Base-by-base conservation (phyloP, 2,329 filamentous ascomycete genomes). In the Aaosphaeria pasadenensis region DNA sequence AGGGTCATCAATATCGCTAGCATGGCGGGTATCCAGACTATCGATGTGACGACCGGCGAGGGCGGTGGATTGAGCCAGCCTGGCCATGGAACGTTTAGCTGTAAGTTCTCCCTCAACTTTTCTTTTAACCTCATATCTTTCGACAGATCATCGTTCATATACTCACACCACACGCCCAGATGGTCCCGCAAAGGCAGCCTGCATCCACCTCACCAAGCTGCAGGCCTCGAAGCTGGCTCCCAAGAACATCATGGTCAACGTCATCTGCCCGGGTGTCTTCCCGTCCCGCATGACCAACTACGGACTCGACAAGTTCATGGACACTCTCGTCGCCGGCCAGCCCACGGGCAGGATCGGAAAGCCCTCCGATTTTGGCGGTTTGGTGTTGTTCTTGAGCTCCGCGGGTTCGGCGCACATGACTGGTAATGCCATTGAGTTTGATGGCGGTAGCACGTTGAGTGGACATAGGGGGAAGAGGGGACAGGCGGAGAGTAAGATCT, bases 241-340 rank as follows among this genome's bases (percentile, higher is more conserved):
- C 30, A 71, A 76, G 50, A 77, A 80, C 51, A 77, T 80, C 57
- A 79, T 75, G 72, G 77, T 73, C 50, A 77, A 75, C 45, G 66
- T 66, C 35, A 65, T 74, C 42, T 73, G 71, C 52, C 71, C 68
- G 0, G 72, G 72, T n/a, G 70, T 73, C 11, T 80, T 80, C 54
- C 71, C 78, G 40, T 77, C 74, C 30, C 76, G 78, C 42, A 80
- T 80, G 77, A 80, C 79, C 53, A 73, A 71, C n/a, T 78, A 75
- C 31, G 79, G 77, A 0, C 64, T 83, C 41, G 63, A 77, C 31
- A 72, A 75, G 46, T 79, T 73, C 46, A 71, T 72, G 44, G 76
- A 80, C 38, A 68, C 69, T 2, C 70, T 83, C 17, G 71, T 75
- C 39, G 54, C 66, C 0, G 65, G 69, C 5, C 75, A 78, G 60